These are phyloP conservation scores for Phytopythium helicoides DNA, from an alignment of 352 stramenopile genomes.

Conservation along the genomic window DNA sequence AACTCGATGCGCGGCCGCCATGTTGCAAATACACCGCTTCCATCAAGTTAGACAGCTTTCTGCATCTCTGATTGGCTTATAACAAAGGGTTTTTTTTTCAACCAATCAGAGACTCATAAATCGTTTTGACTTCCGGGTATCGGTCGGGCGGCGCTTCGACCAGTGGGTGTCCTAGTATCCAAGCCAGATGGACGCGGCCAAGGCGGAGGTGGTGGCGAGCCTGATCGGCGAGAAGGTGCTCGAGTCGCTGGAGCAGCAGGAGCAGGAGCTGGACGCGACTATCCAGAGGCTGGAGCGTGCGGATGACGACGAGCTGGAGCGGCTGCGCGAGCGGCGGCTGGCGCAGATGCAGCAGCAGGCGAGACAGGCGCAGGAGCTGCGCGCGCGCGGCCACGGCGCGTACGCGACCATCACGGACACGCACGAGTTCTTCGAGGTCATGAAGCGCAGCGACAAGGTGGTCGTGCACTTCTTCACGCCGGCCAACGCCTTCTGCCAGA, in stretches of 20 bases:
- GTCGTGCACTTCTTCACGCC: slow-evolving; percentile 97
- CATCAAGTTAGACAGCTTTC: too few relatives aligned
- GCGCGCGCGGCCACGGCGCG: slow-evolving; percentile 78
- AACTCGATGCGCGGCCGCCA: not conserved
- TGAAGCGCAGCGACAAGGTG: slow-evolving; percentile 90
- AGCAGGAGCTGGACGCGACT: slow-evolving; percentile 80
- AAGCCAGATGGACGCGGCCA: slow-evolving; percentile 51
- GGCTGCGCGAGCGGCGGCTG: slow-evolving; percentile 76
- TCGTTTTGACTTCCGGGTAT: not conserved
- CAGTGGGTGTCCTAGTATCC: not conserved
- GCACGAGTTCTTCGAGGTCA: slow-evolving; percentile 94
- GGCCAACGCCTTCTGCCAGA: slow-evolving; percentile 90
- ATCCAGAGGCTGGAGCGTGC: slow-evolving; percentile 83
- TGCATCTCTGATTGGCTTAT: too few relatives aligned
- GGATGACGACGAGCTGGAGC: slow-evolving; percentile 89
- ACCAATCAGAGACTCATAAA: not conserved
- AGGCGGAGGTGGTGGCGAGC: slow-evolving; percentile 74
- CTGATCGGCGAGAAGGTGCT: slow-evolving; percentile 87
- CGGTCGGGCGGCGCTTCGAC: not conserved
- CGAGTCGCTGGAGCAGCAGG: slow-evolving; percentile 83
- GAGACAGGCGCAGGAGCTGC: slow-evolving; percentile 66
- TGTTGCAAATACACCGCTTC: too few relatives aligned
- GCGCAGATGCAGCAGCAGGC: slow-evolving; percentile 77
- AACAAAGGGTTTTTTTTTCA: not conserved
- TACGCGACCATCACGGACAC: slow-evolving; percentile 91